These are phyloP conservation scores for Acacia pycnantha DNA, from an alignment of 331 rosid genomes.

Conservation along the genomic window DNA sequence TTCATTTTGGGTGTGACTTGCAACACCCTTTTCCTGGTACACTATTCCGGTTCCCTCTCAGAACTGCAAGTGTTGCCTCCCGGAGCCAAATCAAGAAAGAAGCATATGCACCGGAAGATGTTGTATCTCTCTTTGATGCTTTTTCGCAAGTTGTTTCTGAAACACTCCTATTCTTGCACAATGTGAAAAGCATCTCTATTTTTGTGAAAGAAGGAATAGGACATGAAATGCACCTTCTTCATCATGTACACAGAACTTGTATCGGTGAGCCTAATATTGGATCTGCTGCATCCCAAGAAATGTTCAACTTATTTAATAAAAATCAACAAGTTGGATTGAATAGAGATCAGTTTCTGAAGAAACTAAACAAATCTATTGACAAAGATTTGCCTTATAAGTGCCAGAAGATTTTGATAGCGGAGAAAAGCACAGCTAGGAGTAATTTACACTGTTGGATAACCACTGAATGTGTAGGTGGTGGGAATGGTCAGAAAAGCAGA, in stretches of 20 bases:
- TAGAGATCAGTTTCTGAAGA: slow-evolving; percentile 73
- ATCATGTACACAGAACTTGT: slow-evolving; percentile 62
- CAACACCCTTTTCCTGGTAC: slow-evolving; percentile 91
- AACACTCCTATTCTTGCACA: slow-evolving; percentile 78
- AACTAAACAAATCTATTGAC: slow-evolving; percentile 54
- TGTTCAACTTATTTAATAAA: slow-evolving; percentile 64
- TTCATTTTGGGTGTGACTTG: slow-evolving; percentile 96
- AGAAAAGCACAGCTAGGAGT: slow-evolving; percentile 56
- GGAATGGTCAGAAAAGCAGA: slow-evolving; percentile 50
- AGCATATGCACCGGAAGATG: slow-evolving; percentile 83
- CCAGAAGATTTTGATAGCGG: slow-evolving; percentile 66
- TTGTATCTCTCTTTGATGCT: slow-evolving; percentile 70
- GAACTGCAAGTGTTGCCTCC: slow-evolving; percentile 78
- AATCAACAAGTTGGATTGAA: slow-evolving; percentile 59
- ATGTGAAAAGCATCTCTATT: slow-evolving; percentile 80
- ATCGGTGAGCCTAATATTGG: slow-evolving; percentile 65
- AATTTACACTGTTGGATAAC: slow-evolving; percentile 82
- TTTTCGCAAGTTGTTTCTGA: slow-evolving; percentile 87
- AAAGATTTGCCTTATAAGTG: slow-evolving; percentile 75
- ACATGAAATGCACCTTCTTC: slow-evolving; percentile 81
- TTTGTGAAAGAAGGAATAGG: slow-evolving; percentile 83
- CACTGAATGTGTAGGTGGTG: slow-evolving; percentile 84
- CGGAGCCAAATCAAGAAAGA: slow-evolving; percentile 96
- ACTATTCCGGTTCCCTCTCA: slow-evolving; percentile 90
- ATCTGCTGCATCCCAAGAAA: slow-evolving; percentile 56